Percentiles rank a stretch among this genome's conserved stretches.
Conservation (phyloP, 2,329 filamentous ascomycete genomes). For the Cladosporium sp. region DNA sequence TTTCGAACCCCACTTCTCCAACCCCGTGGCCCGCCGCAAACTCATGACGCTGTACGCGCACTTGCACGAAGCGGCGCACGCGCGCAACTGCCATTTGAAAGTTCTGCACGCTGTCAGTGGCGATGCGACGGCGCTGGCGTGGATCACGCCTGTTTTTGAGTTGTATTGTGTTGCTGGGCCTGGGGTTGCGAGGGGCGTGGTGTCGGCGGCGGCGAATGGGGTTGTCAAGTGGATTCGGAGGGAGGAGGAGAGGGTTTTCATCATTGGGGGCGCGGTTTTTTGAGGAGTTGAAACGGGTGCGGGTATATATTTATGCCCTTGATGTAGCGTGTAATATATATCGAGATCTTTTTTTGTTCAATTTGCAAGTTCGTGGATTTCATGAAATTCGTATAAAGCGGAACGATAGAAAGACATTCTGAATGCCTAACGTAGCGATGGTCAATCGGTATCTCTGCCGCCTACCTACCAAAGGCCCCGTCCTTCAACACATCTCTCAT, state of each 20-base stretch:
- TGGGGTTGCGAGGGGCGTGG: conserved; percentile 53
- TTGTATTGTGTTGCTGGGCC: conserved; percentile 91
- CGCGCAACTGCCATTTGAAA: conserved; percentile 77
- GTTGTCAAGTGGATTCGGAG: conserved; percentile 86
- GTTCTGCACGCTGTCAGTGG: conserved; percentile 73
- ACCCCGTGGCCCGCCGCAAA: conserved; percentile 34
- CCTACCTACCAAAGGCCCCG: too few species aligned
- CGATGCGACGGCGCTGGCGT: conserved; percentile 77
- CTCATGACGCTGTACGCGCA: conserved; percentile 81
- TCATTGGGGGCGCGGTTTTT: conserved; percentile 89
- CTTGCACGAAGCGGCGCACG: conserved; percentile 79
- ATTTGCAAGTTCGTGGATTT: too few species aligned
- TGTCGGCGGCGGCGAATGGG: conserved; percentile 82
- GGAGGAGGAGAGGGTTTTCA: conserved; percentile 92
- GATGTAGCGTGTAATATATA: too few species aligned
- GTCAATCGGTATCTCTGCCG: too few species aligned
- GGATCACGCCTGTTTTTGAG: conserved; percentile 88
- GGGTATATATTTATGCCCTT: too few species aligned
- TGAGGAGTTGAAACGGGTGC: too few species aligned
- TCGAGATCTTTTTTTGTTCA: too few species aligned
- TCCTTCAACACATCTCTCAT: neutral
- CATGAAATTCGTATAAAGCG: too few species aligned
- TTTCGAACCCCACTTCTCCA: conserved; percentile 63
- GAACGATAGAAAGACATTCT: too few species aligned
- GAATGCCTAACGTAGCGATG: too few species aligned